Conservation (phyloP, 108 stramenopile genomes). For the Chaetoceros tenuissimus region DNA sequence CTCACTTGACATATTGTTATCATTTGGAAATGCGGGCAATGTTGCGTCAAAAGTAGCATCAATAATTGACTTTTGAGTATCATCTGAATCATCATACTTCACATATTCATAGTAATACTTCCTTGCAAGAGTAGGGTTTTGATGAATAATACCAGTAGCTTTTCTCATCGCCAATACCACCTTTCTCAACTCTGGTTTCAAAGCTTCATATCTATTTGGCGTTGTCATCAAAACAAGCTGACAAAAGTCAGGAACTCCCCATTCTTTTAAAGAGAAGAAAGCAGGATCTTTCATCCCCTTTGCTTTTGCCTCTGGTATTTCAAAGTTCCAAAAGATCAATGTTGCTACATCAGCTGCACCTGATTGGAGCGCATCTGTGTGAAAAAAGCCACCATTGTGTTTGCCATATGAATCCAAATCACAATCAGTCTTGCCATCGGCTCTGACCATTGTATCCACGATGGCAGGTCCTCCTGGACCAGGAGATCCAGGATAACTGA, state of each 20-base stretch:
- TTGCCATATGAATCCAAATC: conserved; percentile 33
- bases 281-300: conserved; percentile 18
- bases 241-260: conserved; percentile 57
- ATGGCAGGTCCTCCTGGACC: conserved; percentile 56
- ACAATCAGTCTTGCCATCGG: conserved; percentile 39
- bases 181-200: conserved; percentile 16
- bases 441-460: conserved; percentile 48
- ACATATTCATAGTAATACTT: conserved; percentile 25
- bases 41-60: conserved; percentile 38
- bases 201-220: conserved; percentile 15
- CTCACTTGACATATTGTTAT: conserved; percentile 34
- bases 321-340: conserved; percentile 50
- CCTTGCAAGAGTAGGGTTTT: conserved; percentile 24
- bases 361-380: conserved; percentile 35
- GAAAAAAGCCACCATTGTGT: conserved; percentile 43
- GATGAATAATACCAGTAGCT: conserved; percentile 43
- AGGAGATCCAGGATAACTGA: conserved; percentile 39
- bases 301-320: conserved; percentile 33
- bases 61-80: conserved; percentile 21
- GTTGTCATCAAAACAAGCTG: conserved; percentile 47
- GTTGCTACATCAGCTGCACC: conserved; percentile 43
- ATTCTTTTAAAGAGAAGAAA: conserved; percentile 45
- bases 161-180: conserved; percentile 40
- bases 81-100: conserved; percentile 5
- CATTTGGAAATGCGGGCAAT: conserved; percentile 43